phyloP scores from a whole-genome alignment of 345 rosid species.

The Salix brachista region DNA sequence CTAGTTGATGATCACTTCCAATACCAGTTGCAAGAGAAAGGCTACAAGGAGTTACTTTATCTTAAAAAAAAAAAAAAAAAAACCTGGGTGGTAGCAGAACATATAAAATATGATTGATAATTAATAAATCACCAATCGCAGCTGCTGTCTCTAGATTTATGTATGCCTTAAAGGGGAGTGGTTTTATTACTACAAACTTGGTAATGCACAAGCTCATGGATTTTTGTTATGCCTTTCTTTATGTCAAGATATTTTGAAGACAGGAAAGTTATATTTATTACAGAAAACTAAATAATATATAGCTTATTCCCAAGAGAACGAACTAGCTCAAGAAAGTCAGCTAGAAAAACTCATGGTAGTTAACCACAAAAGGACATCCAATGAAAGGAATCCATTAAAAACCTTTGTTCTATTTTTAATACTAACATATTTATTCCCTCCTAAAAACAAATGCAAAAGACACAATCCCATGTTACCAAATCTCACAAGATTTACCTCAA shows the following conservation, averaged over 20 bases:
- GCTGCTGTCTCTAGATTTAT: neutral
- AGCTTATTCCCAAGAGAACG: constrained; percentile 23
- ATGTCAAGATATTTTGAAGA: constrained; percentile 13
- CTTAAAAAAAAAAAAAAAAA: neutral
- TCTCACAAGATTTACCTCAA: neutral
- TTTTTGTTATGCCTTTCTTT: constrained; percentile 1
- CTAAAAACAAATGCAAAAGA: constrained; percentile 32
- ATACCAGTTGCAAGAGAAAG: neutral
- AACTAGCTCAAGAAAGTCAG: constrained; percentile 15
- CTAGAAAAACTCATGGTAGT: constrained; percentile 13
- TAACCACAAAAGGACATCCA: neutral
- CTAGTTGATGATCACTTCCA: no score
- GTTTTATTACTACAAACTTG: neutral
- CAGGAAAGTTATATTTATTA: constrained; percentile 11
- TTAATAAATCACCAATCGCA: neutral
- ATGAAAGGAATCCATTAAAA: constrained; percentile 16
- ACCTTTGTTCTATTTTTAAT: neutral
- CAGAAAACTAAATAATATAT: constrained; percentile 8
- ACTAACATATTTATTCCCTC: constrained; percentile 20
- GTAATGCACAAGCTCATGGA: neutral
- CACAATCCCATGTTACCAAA: constrained; percentile 5
- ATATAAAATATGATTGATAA: neutral
- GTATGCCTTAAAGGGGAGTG: neutral
- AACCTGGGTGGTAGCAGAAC: neutral
- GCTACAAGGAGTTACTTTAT: neutral